Conservation (phyloP, 345 rosid species). For the Hirschfeldia incana region DNA sequence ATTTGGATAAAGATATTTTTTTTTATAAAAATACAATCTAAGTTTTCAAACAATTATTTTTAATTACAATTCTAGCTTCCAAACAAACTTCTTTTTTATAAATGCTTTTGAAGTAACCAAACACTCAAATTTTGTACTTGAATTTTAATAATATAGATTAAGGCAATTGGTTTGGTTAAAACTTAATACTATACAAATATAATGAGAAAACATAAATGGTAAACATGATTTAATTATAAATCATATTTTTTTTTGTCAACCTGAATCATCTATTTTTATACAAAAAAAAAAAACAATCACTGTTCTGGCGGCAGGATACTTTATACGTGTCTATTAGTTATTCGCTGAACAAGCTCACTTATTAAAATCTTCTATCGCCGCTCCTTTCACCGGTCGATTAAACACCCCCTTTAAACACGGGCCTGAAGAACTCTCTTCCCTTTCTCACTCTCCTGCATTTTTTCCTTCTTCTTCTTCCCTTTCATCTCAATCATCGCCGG, state of each 20-base stretch:
- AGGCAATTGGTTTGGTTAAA: too few relatives aligned
- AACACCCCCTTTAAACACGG: constrained; percentile 22
- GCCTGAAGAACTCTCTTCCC: not conserved
- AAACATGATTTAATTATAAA: not conserved
- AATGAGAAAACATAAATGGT: not conserved
- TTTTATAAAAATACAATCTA: too few relatives aligned
- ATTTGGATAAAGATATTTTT: too few relatives aligned
- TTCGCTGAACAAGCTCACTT: constrained; percentile 1
- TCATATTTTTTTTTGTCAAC: not conserved
- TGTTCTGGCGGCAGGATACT: constrained; percentile 28
- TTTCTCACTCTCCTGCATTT: not conserved
- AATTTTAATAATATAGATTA: too few relatives aligned
- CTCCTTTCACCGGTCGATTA: constrained; percentile 41
- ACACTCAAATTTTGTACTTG: too few relatives aligned
- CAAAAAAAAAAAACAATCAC: not conserved
- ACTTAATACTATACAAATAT: too few relatives aligned
- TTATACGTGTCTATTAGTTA: constrained; percentile 5
- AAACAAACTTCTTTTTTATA: too few relatives aligned
- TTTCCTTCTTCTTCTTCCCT: not conserved
- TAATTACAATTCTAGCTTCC: too few relatives aligned
- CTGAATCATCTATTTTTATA: not conserved
- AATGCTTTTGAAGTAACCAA: too few relatives aligned
- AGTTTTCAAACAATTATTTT: too few relatives aligned
- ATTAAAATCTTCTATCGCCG: not conserved
- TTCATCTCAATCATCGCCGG: constrained; percentile 6